Conservation (phyloP, 2,329 filamentous ascomycete species). For the Fusarium albosuccineum region DNA sequence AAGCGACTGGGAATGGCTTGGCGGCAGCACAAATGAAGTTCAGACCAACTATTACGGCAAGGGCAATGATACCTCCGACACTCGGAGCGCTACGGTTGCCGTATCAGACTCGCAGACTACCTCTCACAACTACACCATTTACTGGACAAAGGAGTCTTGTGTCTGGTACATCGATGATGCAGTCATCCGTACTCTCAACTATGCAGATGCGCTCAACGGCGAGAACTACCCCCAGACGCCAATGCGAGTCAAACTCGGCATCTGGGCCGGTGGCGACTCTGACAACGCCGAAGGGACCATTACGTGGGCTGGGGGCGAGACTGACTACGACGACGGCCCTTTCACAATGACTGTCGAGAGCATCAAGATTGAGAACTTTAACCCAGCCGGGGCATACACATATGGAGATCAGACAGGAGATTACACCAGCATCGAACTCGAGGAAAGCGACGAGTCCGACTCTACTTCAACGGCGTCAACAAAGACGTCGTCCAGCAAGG, state of each 20-base stretch:
- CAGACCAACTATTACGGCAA: conserved; percentile 85
- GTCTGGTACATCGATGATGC: conserved; percentile 70
- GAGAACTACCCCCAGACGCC: conserved; percentile 76
- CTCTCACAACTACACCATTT: conserved; percentile 74
- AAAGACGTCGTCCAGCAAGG: conserved; percentile 6
- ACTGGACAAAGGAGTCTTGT: conserved; percentile 72
- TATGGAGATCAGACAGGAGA: conserved; percentile 45
- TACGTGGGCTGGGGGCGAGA: conserved; percentile 74
- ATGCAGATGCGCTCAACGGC: conserved; percentile 61
- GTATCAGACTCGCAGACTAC: conserved; percentile 50
- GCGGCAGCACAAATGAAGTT: conserved; percentile 71
- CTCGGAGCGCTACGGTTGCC: conserved; percentile 22
- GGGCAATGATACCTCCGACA: conserved; percentile 68
- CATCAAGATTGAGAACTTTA: conserved; percentile 59
- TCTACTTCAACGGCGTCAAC: conserved; percentile 1
- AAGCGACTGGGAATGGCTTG: conserved; percentile 82
- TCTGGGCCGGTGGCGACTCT: conserved; percentile 60
- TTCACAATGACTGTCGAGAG: conserved; percentile 69
- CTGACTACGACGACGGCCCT: conserved; percentile 57
- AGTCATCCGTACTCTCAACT: conserved; percentile 47
- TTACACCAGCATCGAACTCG: conserved; percentile 43
- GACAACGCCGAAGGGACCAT: conserved; percentile 69
- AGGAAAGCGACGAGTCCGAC: conserved; percentile 23
- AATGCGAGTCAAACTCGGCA: conserved; percentile 74
- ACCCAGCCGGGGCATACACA: conserved; percentile 51